Evolutionary conservation across 148 eudicot species (phyloP).

Genomic region (Persicaria tinctoria): DNA sequence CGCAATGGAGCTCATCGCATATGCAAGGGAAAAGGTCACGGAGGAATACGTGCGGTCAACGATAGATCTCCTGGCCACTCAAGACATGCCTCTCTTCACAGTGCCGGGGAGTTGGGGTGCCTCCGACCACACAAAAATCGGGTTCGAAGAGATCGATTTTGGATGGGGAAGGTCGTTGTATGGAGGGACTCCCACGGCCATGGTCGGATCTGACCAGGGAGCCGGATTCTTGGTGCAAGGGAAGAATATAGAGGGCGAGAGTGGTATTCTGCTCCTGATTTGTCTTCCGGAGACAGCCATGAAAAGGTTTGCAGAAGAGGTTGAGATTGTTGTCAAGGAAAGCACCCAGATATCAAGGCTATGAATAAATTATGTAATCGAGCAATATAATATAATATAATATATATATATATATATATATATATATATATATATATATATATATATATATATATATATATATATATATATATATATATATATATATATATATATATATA

Average conservation of each 20-base stretch:
- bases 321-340: no score
- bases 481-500: no score
- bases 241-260: background rate
- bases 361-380: no score
- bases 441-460: no score
- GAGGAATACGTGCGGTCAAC: conserved; percentile 17
- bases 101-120: conserved; percentile 3
- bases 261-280: background rate
- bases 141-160: conserved; percentile 15
- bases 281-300: background rate
- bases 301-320: background rate
- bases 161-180: conserved; percentile 25
- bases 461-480: no score
- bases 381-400: no score
- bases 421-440: no score
- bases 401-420: no score
- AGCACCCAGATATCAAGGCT: no score
- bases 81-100: background rate
- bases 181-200: conserved; percentile 9
- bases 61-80: conserved; percentile 12
- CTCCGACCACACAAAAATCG: conserved; percentile 5
- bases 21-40: conserved; percentile 11
- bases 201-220: background rate
- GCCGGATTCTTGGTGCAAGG: no score
- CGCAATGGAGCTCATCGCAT: conserved; percentile 15